phyloP scores from a whole-genome alignment of 2,329 filamentous ascomycete genomes.

The Trichoderma atroviride region DNA sequence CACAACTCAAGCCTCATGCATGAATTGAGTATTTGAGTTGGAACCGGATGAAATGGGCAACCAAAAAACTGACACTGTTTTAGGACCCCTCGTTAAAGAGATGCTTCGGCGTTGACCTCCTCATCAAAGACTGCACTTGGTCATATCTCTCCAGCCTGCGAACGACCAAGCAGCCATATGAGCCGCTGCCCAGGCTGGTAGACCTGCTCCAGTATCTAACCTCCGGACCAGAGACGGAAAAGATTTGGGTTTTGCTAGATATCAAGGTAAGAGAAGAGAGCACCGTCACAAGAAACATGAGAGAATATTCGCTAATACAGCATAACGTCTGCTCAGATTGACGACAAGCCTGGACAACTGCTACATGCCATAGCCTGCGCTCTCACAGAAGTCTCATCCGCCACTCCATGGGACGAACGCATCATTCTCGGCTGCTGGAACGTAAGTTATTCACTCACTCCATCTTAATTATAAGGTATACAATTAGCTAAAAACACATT shows the following conservation, averaged over 20 bases:
- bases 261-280: constrained; percentile 66
- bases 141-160: constrained; percentile 67
- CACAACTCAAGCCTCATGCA: not conserved
- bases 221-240: constrained; percentile 54
- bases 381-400: constrained; percentile 55
- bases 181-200: constrained; percentile 71
- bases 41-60: too few species aligned
- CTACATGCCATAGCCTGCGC: constrained; percentile 68
- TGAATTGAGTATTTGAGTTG: not conserved
- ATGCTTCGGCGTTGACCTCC: constrained; percentile 76
- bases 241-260: constrained; percentile 82
- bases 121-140: constrained; percentile 77
- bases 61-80: not conserved
- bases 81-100: constrained; percentile 76
- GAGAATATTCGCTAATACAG: not conserved
- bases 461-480: not conserved
- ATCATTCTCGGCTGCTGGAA: constrained; percentile 85
- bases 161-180: constrained; percentile 67
- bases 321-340: constrained; percentile 51
- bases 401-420: constrained; percentile 68
- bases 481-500: not conserved
- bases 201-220: constrained; percentile 76
- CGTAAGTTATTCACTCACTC: constrained; percentile 44
- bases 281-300: not conserved
- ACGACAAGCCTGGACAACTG: constrained; percentile 71